These are phyloP conservation scores for Alliaria petiolata DNA, from an alignment of 345 rosid genomes.

Conservation along the genomic window DNA sequence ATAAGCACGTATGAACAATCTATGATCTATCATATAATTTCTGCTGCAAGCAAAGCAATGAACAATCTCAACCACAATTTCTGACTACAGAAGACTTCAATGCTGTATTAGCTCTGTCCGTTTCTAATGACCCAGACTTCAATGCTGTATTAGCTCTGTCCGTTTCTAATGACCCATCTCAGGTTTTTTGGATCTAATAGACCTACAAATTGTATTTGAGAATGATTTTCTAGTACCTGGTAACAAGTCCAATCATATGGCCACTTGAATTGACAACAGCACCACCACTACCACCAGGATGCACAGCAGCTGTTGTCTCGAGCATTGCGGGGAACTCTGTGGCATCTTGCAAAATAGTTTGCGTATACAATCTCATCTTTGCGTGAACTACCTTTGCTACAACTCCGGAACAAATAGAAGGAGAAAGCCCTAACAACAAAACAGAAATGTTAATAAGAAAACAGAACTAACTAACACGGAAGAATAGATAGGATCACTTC, in stretches of 20 bases:
- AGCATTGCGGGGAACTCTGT: conserved; percentile 73
- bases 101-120: not conserved
- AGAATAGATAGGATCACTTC: not conserved
- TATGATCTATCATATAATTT: not conserved
- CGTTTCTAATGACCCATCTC: not conserved
- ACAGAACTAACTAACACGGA: not conserved
- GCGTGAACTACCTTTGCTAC: conserved; percentile 76
- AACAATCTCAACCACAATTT: not conserved
- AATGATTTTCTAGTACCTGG: conserved; percentile 50
- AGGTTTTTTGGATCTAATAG: not conserved
- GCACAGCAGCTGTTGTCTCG: conserved; percentile 95
- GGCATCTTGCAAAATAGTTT: conserved; percentile 29
- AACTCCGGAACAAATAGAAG: conserved; percentile 84
- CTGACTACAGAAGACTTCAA: not conserved
- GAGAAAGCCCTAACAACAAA: conserved; percentile 50
- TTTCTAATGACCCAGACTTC: not conserved
- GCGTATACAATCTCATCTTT: conserved; percentile 32
- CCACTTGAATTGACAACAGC: conserved; percentile 77
- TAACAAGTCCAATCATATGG: conserved; percentile 85
- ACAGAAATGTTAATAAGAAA: conserved; percentile 3
- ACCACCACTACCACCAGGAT: conserved; percentile 96
- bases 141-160: not conserved
- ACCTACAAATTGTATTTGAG: not conserved
- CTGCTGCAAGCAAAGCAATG: not conserved
- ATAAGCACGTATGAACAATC: not conserved